A percentile compares a stretch with the other conserved stretches of the same genome.
Conservation (phyloP, 2,329 filamentous ascomycete genomes). For the Colletotrichum endophyticum region DNA sequence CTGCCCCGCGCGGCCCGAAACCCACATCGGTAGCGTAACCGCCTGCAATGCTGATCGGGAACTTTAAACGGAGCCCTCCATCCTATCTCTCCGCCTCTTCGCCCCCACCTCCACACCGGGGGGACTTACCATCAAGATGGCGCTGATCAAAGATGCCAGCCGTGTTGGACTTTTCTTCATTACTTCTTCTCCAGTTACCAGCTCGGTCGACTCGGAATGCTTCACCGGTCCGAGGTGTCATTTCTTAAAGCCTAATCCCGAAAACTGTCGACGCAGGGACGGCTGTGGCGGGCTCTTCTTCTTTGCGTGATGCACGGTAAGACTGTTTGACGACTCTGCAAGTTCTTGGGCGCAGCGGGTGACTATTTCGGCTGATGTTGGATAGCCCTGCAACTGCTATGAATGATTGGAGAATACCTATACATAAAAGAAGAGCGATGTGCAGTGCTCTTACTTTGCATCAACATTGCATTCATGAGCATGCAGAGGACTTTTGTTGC, state of each 20-base stretch:
- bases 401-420: not conserved
- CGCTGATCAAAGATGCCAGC: not conserved
- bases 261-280: not conserved
- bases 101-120: not conserved
- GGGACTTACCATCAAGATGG: not conserved
- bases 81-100: not conserved
- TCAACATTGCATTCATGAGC: not conserved
- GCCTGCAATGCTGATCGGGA: not conserved
- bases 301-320: not conserved
- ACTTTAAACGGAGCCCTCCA: not conserved
- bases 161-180: not conserved
- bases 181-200: not conserved
- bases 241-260: not conserved
- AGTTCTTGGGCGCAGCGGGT: not conserved
- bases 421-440: not conserved
- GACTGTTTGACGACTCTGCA: not conserved
- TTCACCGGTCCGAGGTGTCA: not conserved
- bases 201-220: not conserved
- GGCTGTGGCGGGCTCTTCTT: not conserved
- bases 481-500: not conserved
- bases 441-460: not conserved
- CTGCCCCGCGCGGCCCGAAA: not conserved
- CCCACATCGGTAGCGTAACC: not conserved
- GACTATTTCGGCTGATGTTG: not conserved
- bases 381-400: not conserved